Base-by-base conservation (phyloP, 2,329 filamentous ascomycete genomes). In the Stagonosporopsis tanaceti region DNA sequence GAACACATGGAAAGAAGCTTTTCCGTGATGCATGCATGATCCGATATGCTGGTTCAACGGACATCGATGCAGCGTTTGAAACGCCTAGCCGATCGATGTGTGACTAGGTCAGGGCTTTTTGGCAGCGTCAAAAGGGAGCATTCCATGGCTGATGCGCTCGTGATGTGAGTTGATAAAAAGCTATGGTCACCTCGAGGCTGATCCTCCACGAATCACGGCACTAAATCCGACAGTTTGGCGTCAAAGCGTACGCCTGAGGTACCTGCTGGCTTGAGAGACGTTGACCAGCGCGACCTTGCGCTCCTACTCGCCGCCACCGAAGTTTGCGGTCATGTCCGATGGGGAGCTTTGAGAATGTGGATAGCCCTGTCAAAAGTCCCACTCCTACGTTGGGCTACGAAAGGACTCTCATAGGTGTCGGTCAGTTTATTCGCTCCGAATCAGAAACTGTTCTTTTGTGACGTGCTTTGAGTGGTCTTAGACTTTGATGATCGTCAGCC, bases 171-270 rank as follows among this genome's bases (percentile, higher is more conserved):
- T 55, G 47, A 59, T 35, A 47, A 51, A 61, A 51, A 61, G 67
- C 67, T 66, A 51, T 68, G 68, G 50, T 64, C 67, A 64, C 60
- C 39, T 32, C 57, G 52, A 55, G 63, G 63, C 62, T 50, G 37
- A 41, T 20, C 48, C 52, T 53, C 51, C 47, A 53, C 60, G 54
- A 68, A 64, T 65, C 55, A 65, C 50, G 54, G 59, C 59, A 52
- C 30, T 38, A 61, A 56, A 50, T 59, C 61, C 61, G 61, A 61
- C 54, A 62, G 39, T 47, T 54, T 61, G 62, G 59, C 47, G 62
- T 59, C 59, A 59, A 53, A 61, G 59, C 62, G 60, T 56, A 62
- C 58, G 54, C 54, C 57, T 61, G 47, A 57, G 47, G 40, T 57
- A 47, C 55, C 50, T 45, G 53, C 54, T 59, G 60, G 52, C 50